Percentiles rank a stretch among this genome's conserved stretches.
Evolutionary conservation across 2,329 filamentous ascomycete genomes (phyloP).

Genomic region (Cytospora paraplurivora): DNA sequence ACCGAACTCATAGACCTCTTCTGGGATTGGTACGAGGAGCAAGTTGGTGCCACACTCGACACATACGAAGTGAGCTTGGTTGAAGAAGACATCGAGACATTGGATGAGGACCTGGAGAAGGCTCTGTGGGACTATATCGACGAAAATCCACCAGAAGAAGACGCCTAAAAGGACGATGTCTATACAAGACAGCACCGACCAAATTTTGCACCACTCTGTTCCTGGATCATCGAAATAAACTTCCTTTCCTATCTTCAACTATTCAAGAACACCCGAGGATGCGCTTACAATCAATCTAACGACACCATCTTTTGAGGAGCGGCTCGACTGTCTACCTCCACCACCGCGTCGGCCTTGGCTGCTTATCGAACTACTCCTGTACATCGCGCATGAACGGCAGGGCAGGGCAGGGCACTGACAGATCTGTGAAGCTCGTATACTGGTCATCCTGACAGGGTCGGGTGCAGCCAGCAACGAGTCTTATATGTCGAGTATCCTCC

Average conservation of each 20-base stretch:
- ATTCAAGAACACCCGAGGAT: too few relatives aligned
- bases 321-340: too few relatives aligned
- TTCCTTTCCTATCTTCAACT: neutral
- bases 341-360: too few relatives aligned
- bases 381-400: too few relatives aligned
- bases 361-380: too few relatives aligned
- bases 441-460: too few relatives aligned
- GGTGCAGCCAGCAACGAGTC: too few relatives aligned
- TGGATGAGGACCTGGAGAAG: neutral
- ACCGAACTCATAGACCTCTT: neutral
- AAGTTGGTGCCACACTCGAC: neutral
- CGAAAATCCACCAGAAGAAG: neutral
- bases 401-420: too few relatives aligned
- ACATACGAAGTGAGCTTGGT: neutral
- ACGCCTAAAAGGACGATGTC: neutral
- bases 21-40: neutral
- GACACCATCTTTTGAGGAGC: too few relatives aligned
- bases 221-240: neutral
- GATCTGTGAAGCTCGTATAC: too few relatives aligned
- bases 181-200: neutral
- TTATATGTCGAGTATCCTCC: too few relatives aligned
- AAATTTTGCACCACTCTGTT: neutral
- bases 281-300: too few relatives aligned
- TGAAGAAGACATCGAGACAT: neutral
- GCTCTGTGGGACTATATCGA: neutral